phyloP scores from a whole-genome alignment of 805 yeast species.

The Naumovozyma baii region DNA sequence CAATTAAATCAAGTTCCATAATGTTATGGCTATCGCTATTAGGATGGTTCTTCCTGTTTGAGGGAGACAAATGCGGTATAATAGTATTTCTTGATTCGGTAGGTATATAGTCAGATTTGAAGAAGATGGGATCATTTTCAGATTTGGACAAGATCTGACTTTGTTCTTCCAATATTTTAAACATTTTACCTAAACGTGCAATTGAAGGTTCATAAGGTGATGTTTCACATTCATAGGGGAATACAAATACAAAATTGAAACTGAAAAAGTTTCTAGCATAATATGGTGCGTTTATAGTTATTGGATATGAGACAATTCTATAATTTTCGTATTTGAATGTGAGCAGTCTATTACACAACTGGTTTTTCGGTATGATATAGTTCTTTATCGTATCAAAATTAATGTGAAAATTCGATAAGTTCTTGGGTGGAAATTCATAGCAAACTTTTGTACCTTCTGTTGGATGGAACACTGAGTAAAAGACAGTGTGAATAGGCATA shows the following conservation, averaged over 20 bases:
- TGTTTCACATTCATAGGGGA: slow-evolving; percentile 70
- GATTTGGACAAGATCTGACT: slow-evolving; percentile 58
- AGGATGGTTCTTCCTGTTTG: background rate
- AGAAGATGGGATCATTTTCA: slow-evolving; percentile 31
- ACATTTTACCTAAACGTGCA: slow-evolving; percentile 76
- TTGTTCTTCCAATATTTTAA: slow-evolving; percentile 85
- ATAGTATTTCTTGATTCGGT: background rate
- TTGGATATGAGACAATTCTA: slow-evolving; percentile 81
- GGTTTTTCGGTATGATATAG: slow-evolving; percentile 89
- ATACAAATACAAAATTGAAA: slow-evolving; percentile 88
- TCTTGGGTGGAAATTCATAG: slow-evolving; percentile 79
- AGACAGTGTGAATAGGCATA: slow-evolving; percentile 78
- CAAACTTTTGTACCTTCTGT: slow-evolving; percentile 89
- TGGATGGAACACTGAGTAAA: slow-evolving; percentile 89
- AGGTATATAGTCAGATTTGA: slow-evolving; percentile 8
- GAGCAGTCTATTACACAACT: slow-evolving; percentile 72
- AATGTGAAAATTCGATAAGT: slow-evolving; percentile 34
- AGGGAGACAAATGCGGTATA: background rate
- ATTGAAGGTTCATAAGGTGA: slow-evolving; percentile 83
- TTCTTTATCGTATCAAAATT: slow-evolving; percentile 81
- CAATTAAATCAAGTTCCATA: background rate
- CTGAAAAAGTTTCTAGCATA: slow-evolving; percentile 88
- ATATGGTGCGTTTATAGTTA: slow-evolving; percentile 58
- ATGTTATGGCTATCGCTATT: background rate
- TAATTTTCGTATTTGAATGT: slow-evolving; percentile 62